phyloP scores from a whole-genome alignment of 139 green algal genomes.

The Chlorella sorokiniana region DNA sequence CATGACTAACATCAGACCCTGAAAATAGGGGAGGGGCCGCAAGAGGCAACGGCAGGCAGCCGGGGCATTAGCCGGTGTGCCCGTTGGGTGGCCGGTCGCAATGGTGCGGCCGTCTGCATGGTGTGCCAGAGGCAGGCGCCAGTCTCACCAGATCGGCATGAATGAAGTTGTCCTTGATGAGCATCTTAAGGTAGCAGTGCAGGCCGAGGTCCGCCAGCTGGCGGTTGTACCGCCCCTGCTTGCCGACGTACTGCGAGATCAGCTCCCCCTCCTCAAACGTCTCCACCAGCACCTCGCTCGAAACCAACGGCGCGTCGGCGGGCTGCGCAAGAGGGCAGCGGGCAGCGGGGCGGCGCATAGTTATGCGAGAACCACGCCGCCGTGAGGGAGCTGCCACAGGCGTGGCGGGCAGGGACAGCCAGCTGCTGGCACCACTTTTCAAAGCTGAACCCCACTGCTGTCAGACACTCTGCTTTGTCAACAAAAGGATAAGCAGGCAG shows the following conservation, averaged over 20 bases:
- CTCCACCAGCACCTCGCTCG: constrained; percentile 88
- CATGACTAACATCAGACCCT: neutral
- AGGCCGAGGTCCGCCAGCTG: constrained; percentile 61
- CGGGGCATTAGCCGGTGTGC: too few species aligned
- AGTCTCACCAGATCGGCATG: constrained; percentile 82
- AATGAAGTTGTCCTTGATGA: constrained; percentile 91
- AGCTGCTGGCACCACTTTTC: too few species aligned
- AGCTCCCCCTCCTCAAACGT: constrained; percentile 84
- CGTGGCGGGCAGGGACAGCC: too few species aligned
- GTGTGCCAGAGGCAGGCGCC: neutral
- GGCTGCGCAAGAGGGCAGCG: neutral
- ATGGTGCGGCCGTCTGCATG: neutral
- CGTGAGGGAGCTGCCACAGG: too few species aligned
- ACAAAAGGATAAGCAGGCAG: too few species aligned
- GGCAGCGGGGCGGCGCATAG: neutral
- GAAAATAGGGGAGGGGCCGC: neutral
- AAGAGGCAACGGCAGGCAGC: too few species aligned
- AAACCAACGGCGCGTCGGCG: constrained; percentile 31
- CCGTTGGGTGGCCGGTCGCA: too few species aligned
- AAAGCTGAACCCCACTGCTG: too few species aligned
- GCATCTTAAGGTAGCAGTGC: constrained; percentile 91
- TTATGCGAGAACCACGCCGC: too few species aligned
- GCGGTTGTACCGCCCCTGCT: constrained; percentile 8
- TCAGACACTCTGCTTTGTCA: too few species aligned
- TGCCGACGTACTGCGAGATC: constrained; percentile 49